These are phyloP conservation scores for Fusarium poae DNA, from an alignment of 2,329 filamentous ascomycete species.

Conservation along the genomic window DNA sequence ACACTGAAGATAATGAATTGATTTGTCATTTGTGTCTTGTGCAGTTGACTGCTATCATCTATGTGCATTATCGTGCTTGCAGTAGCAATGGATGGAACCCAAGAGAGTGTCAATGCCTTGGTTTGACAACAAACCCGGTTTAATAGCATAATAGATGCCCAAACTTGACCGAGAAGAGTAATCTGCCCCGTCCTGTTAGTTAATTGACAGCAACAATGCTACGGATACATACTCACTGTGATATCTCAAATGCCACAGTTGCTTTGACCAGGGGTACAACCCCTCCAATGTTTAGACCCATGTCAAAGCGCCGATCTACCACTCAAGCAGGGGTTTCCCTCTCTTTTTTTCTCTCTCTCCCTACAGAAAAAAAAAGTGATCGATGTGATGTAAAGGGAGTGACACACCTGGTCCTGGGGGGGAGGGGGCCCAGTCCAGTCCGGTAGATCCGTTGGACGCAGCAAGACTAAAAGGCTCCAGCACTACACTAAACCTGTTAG, in stretches of 20 bases:
- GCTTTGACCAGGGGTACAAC: constrained; percentile 1
- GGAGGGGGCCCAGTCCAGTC: constrained; percentile 11
- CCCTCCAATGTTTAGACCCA: background rate
- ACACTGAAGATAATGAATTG: background rate
- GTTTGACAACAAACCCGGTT: background rate
- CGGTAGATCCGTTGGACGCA: constrained; percentile 42
- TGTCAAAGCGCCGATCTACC: constrained; percentile 39
- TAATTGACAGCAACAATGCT: background rate
- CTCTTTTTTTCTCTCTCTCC: background rate
- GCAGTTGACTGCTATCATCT: background rate
- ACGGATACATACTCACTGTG: background rate
- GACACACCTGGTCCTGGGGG: background rate
- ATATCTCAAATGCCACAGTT: background rate
- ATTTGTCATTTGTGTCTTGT: background rate
- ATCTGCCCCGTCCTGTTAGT: background rate
- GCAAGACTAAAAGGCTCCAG: too few species aligned
- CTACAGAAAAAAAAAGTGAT: constrained; percentile 12
- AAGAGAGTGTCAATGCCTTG: background rate
- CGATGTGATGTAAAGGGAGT: background rate
- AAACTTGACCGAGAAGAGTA: background rate
- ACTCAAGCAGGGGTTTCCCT: constrained; percentile 30
- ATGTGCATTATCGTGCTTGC: background rate
- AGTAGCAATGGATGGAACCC: background rate
- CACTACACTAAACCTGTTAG: constrained; percentile 21
- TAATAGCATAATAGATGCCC: background rate